Evolutionary conservation across 805 yeast genomes (phyloP), one percentile per base, ranked within the genome.

Genomic region (Saccharomyces eubayanus): DNA sequence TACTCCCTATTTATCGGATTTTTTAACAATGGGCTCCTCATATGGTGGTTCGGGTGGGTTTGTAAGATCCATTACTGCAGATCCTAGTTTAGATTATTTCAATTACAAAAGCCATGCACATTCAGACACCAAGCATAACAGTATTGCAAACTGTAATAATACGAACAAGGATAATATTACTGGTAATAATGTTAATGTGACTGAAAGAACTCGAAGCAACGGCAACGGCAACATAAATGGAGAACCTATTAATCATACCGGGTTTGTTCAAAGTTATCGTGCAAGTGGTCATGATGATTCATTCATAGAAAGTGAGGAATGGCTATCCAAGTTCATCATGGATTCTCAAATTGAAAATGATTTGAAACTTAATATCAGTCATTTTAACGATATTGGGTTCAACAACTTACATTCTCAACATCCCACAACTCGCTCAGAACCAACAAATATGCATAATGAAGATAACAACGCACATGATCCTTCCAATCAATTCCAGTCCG

Each of bases 241-340:
- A 8, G 14, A 48, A 36, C 12, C 36, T 11, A 46, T 51, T 10
- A 43, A 40, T 46, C 12, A 36, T 9, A 36, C 24, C 9, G 43
- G 16, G 24, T 3, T 24, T 9, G 16, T 16, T 16, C 43, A 36
- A 4, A 11, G 24, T 9, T 21, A 36, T 9, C 41, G n/a, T 9
- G 41, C 16, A 20, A 20, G 14, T 31, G 41, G 20, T 16, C 43
- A 36, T 36, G 43, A 36, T n/a, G 24, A 36, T 11, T 16, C 43
- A 16, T 16, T 36, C 11, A 36, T 36, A 36, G 43, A 36, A 16
- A 36, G 59, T 47, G 63, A 58, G 41, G 57, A 81, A 55, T 85
- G 92, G 91, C 71, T 87, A 14, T 77, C 81, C 31, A 89, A 85
- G 57, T 84, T 87, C 59, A 80, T 86, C 50, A 20, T 49, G 16